These are phyloP conservation scores for Leucosporidium scottii DNA, from an alignment of 768 basidiomycete species.

Conservation along the genomic window DNA sequence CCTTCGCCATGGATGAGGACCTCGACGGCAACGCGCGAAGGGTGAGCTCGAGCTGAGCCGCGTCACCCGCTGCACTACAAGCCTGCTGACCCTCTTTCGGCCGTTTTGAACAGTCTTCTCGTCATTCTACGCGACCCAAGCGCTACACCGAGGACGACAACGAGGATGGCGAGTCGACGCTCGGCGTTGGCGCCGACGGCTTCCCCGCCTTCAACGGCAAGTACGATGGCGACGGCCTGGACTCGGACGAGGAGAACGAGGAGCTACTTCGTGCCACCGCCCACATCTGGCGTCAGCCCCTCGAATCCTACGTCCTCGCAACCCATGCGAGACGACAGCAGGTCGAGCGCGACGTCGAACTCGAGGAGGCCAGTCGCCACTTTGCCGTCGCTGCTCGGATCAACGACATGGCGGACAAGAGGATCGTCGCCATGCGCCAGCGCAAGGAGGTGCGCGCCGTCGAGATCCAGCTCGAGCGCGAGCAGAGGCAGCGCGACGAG, in stretches of 20 bases:
- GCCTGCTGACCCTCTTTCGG: too few relatives aligned
- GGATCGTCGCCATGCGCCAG: slow-evolving; percentile 24
- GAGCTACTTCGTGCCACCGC: slow-evolving; percentile 23
- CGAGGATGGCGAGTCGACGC: slow-evolving; percentile 12
- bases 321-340: slow-evolving; percentile 11
- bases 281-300: slow-evolving; percentile 32
- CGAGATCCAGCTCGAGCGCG: slow-evolving; percentile 10
- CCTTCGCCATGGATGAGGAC: slow-evolving; percentile 17
- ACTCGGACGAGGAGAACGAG: slow-evolving; percentile 32
- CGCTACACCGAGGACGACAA: slow-evolving; percentile 23
- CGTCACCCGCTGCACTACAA: not conserved
- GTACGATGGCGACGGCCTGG: slow-evolving; percentile 6
- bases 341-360: slow-evolving; percentile 24
- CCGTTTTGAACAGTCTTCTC: slow-evolving; percentile 7
- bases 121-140: slow-evolving; percentile 21
- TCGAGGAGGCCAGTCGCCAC: slow-evolving; percentile 21
- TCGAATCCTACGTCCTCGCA: slow-evolving; percentile 22
- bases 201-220: not conserved
- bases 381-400: slow-evolving; percentile 22
- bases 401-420: slow-evolving; percentile 17
- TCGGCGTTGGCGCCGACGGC: not conserved
- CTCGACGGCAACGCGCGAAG: slow-evolving; percentile 4
- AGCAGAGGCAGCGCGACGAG: not conserved
- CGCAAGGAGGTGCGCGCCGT: slow-evolving; percentile 13
- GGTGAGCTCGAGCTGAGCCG: slow-evolving; percentile 5